Evolutionary conservation across 768 basidiomycete species (phyloP), one percentile per base, ranked within the genome.

Genomic region (Aureoboletus auriporus): DNA sequence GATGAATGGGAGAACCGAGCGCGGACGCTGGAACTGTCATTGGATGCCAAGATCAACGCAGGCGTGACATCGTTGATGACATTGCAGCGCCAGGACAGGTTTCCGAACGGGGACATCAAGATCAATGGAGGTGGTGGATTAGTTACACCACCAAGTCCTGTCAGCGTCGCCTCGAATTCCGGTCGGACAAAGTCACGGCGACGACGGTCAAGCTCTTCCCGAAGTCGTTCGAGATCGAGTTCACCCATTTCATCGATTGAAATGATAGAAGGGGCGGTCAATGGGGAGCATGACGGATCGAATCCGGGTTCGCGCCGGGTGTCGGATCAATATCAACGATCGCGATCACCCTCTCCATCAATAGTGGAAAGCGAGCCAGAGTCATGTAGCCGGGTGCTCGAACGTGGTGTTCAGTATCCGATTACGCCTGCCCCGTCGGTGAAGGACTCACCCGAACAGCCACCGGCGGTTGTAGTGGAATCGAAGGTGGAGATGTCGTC

Each of bases 1-100:
- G 83, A 88, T 36, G 89, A 93, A 56, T 94, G 88, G 85, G 93
- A 94, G 67, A 68, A 50, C 6, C 75, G 80, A 46, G 70, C 78
- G 44, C 71, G 74, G 11, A 64, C 65, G 8, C 69, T 83, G n/a
- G 82, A 84, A 55, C 66, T 71, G 12, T 74, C 78, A 4, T 53
- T 85, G n/a, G 76, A 75, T 35, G 71, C 68, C 51, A 67, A 76
- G 39, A 71, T 71, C 4, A 63, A 59, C 57, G 53, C 60, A 0
- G 65, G 49, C 36, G 51, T 76, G 9, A 67, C 53, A 31, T 71
- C 46, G 29, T 49, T 64, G 30, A 60, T 46, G 7, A 54, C 61
- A 5, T 60, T 67, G 47, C 70, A 72, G 54, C 69, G 75, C 52
- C 66, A 71, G 30, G 70, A 74, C 35, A 67, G 58, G 38, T 62